Percentiles rank a stretch among this genome's conserved stretches.
Evolutionary conservation across 176 grass and related monocot genomes (phyloP).

Genomic region (Phoenix dactylifera): DNA sequence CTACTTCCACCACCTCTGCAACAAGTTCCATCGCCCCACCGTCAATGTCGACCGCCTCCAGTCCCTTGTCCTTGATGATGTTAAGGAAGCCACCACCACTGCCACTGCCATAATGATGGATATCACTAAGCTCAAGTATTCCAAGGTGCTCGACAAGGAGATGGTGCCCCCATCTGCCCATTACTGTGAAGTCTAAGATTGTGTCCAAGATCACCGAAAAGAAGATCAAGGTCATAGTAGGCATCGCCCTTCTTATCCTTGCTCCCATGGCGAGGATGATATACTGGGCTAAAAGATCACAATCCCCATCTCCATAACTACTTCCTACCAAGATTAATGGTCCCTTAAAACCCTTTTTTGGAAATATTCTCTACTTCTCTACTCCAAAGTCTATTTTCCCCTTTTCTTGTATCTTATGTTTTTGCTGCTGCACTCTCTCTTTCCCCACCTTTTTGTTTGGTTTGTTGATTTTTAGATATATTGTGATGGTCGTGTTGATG

Average conservation of each 20-base stretch:
- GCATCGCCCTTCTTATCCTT: constrained; percentile 45
- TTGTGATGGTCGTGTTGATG: too few species aligned
- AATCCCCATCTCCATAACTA: too few species aligned
- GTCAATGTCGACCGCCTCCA: constrained; percentile 64
- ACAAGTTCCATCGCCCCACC: constrained; percentile 55
- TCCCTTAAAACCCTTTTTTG: too few species aligned
- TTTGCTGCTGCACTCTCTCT: too few species aligned
- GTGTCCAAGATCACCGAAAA: constrained; percentile 89
- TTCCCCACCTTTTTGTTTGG: too few species aligned
- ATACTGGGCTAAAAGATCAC: too few species aligned
- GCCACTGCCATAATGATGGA: constrained; percentile 41
- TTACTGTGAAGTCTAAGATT: constrained; percentile 85
- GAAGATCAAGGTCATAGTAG: constrained; percentile 87
- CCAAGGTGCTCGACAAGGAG: constrained; percentile 84
- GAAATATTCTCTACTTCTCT: too few species aligned
- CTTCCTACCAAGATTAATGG: too few species aligned
- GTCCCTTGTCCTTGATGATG: constrained; percentile 63
- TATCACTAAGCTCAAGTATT: constrained; percentile 69
- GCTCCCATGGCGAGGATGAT: too few species aligned
- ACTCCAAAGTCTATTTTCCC: too few species aligned
- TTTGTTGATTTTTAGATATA: too few species aligned
- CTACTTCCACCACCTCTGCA: constrained; percentile 79
- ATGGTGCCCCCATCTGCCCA: constrained; percentile 35
- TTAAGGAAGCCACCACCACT: constrained; percentile 20
- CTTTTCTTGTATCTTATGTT: too few species aligned